A percentile compares a stretch with the other conserved stretches of the same genome.
phyloP scores from a whole-genome alignment of 2,329 filamentous ascomycete genomes.

The Aplosporella prunicola region DNA sequence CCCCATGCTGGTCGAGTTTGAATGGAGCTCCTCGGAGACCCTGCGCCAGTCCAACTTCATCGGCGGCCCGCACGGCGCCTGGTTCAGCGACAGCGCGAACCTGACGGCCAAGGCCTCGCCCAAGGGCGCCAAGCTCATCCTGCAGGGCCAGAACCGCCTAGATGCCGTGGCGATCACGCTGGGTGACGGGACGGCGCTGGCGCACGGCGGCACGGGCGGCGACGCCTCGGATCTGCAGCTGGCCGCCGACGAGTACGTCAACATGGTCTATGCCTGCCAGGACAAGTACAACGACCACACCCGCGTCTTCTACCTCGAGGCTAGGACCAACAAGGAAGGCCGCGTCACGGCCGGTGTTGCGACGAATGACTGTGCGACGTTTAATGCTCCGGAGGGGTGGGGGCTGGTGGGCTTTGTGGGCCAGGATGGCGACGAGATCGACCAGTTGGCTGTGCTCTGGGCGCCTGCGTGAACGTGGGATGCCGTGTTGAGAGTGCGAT shows the following conservation, averaged over 20 bases:
- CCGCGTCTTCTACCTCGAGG: conserved; percentile 48
- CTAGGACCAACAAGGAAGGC: conserved; percentile 43
- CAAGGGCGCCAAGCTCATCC: conserved; percentile 24
- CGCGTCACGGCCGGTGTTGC: conserved; percentile 37
- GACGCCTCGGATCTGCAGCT: conserved; percentile 35
- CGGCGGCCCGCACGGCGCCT: conserved; percentile 42
- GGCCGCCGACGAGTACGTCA: conserved; percentile 41
- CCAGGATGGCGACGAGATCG: conserved; percentile 46
- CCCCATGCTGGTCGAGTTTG: conserved; percentile 49
- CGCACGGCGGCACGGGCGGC: conserved; percentile 48
- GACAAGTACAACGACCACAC: conserved; percentile 38
- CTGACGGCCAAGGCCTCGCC: conserved; percentile 25
- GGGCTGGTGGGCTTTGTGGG: conserved; percentile 47
- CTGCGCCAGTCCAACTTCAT: conserved; percentile 39
- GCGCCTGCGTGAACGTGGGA: conserved; percentile 3
- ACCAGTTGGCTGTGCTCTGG: conserved; percentile 38
- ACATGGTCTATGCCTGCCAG: conserved; percentile 41
- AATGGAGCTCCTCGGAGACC: conserved; percentile 23
- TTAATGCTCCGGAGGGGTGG: conserved; percentile 40
- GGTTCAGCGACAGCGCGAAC: conserved; percentile 46
- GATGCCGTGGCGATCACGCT: conserved; percentile 44
- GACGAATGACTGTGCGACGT: conserved; percentile 41
- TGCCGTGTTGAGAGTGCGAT: no score
- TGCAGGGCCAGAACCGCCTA: conserved; percentile 41
- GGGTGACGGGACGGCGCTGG: conserved; percentile 38